phyloP scores from a whole-genome alignment of 1,139 yeast species.

The Meyerozyma elateridarum region DNA sequence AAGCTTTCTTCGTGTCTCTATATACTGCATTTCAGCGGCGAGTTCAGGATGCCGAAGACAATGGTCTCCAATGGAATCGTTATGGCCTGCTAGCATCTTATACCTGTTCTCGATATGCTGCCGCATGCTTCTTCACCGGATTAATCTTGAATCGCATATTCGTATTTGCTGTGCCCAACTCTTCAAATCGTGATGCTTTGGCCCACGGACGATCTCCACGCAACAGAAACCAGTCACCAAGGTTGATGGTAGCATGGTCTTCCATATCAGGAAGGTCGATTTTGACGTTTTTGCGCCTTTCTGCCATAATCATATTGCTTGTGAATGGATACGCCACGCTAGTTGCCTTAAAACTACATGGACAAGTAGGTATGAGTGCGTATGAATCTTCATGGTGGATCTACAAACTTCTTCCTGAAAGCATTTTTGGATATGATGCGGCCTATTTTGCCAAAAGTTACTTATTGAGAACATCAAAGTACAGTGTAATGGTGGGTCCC shows the following conservation, averaged over 20 bases:
- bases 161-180: conserved; percentile 10
- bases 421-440: conserved; percentile 32
- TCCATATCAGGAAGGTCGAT: conserved; percentile 5
- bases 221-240: no score
- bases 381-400: conserved; percentile 13
- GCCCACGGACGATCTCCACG: conserved; percentile 14
- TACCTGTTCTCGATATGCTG: conserved; percentile 11
- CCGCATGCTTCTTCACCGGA: conserved; percentile 12
- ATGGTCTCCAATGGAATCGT: conserved; percentile 9
- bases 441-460: conserved; percentile 18
- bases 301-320: conserved; percentile 27
- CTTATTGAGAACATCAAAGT: conserved; percentile 31
- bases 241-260: no score
- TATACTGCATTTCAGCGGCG: conserved; percentile 6
- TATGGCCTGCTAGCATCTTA: conserved; percentile 10
- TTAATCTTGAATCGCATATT: conserved; percentile 12
- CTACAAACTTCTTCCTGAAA: conserved; percentile 14
- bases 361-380: conserved; percentile 19
- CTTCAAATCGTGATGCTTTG: conserved; percentile 14
- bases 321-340: conserved; percentile 32
- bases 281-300: conserved; percentile 6
- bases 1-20: neutral
- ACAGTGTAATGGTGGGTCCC: conserved; percentile 43
- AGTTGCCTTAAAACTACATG: conserved; percentile 29
- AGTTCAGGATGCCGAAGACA: conserved; percentile 7